These are phyloP conservation scores for Cladochytrium tenue DNA, from an alignment of 371 early-diverging fungal species.

Conservation along the genomic window DNA sequence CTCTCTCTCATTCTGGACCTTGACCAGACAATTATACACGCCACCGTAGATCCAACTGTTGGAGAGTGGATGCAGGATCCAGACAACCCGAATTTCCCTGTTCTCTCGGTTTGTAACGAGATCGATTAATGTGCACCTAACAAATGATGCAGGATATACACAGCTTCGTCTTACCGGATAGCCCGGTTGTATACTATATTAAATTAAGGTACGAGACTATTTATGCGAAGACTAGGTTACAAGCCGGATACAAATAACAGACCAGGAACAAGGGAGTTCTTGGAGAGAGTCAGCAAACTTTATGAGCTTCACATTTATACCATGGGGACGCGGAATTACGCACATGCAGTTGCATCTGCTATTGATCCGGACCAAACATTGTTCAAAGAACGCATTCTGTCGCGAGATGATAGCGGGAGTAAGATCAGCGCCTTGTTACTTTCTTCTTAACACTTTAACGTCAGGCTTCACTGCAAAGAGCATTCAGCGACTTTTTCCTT, in stretches of 20 bases:
- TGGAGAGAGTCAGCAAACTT: slow-evolving; percentile 62
- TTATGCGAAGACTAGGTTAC: slow-evolving; percentile 3
- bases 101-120: slow-evolving; percentile 37
- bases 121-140: neutral
- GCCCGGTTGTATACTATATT: slow-evolving; percentile 72
- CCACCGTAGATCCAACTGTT: slow-evolving; percentile 80
- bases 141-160: slow-evolving; percentile 59
- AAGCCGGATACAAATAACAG: slow-evolving; percentile 29
- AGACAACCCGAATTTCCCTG: slow-evolving; percentile 62
- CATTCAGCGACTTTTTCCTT: slow-evolving; percentile 90
- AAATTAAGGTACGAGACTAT: slow-evolving; percentile 64
- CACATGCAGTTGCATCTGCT: slow-evolving; percentile 80
- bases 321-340: slow-evolving; percentile 97
- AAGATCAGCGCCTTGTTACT: slow-evolving; percentile 20
- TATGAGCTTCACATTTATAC: slow-evolving; percentile 99
- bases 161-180: slow-evolving; percentile 73
- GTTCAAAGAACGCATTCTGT: slow-evolving; percentile 91
- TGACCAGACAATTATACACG: slow-evolving; percentile 99
- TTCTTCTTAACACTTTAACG: slow-evolving; percentile 39
- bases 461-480: slow-evolving; percentile 72
- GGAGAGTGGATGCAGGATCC: slow-evolving; percentile 78
- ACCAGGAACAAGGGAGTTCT: slow-evolving; percentile 80
- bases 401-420: slow-evolving; percentile 94
- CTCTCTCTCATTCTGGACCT: slow-evolving; percentile 96
- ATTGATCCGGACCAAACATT: slow-evolving; percentile 83